phyloP scores from a whole-genome alignment of 176 grass and related monocot species.

The Urochloa ruziziensis region DNA sequence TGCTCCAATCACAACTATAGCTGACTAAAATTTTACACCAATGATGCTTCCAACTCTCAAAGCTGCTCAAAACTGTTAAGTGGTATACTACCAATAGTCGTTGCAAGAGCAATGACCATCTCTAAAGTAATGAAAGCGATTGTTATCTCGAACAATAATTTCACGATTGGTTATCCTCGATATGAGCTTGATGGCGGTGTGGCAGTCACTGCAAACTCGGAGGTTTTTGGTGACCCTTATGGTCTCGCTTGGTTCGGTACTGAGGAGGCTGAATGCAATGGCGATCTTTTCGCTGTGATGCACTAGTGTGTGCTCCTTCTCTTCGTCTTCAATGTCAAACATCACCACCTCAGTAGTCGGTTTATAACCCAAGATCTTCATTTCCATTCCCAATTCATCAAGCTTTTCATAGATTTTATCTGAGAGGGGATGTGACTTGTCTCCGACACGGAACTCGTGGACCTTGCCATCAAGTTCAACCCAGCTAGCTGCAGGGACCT shows the following conservation, averaged over 20 bases:
- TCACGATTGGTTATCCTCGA: constrained; percentile 46
- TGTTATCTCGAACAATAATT: constrained; percentile 64
- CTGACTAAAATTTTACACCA: constrained; percentile 2
- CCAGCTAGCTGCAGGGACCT: constrained; percentile 61
- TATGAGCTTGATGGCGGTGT: constrained; percentile 58
- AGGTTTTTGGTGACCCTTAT: constrained; percentile 72
- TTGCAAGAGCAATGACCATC: constrained; percentile 66
- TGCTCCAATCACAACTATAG: background rate
- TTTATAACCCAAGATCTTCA: constrained; percentile 60
- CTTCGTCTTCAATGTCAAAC: constrained; percentile 68
- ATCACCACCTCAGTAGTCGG: constrained; percentile 68
- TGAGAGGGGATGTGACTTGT: constrained; percentile 47
- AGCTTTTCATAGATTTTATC: constrained; percentile 56
- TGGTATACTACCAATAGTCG: constrained; percentile 56
- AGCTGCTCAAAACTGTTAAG: background rate
- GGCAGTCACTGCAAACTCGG: constrained; percentile 58
- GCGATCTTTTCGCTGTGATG: constrained; percentile 69
- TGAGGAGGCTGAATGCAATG: constrained; percentile 61
- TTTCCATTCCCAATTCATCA: constrained; percentile 46
- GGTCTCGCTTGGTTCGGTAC: constrained; percentile 30
- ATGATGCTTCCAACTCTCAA: background rate
- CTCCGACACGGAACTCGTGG: constrained; percentile 61
- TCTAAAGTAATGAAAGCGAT: constrained; percentile 66
- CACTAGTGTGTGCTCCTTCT: constrained; percentile 61
- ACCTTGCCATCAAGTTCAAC: constrained; percentile 55